Evolutionary conservation across 805 yeast species (phyloP).

Genomic region (Metschnikowia koreensis): DNA sequence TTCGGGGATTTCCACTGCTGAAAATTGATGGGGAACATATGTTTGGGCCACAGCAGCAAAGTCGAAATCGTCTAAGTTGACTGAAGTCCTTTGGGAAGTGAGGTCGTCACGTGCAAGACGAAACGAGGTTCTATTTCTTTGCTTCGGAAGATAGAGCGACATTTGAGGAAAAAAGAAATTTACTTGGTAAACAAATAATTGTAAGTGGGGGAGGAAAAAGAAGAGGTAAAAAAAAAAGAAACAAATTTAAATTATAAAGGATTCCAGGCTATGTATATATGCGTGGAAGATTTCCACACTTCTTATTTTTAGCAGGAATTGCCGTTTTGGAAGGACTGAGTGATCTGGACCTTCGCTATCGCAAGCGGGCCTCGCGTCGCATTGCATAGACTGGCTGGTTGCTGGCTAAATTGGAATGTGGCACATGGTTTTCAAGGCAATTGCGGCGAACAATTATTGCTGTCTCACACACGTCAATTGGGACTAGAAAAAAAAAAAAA

Average conservation of each 20-base stretch:
- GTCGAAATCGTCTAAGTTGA: constrained; percentile 20
- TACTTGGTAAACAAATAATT: not conserved
- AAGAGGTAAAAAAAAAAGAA: not conserved
- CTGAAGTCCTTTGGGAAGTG: not conserved
- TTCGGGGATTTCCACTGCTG: constrained; percentile 29
- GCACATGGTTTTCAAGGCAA: not conserved
- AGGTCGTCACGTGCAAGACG: not conserved
- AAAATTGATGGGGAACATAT: constrained; percentile 26
- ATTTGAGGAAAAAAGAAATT: not conserved
- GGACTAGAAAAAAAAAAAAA: not conserved
- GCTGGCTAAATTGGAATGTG: not conserved
- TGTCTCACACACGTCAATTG: not conserved
- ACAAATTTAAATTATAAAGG: not conserved
- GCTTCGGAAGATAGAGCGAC: constrained; percentile 8
- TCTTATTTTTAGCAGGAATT: not conserved
- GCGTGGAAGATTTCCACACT: not conserved
- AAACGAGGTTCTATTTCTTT: constrained; percentile 8
- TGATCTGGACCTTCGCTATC: not conserved
- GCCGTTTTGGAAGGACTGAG: not conserved
- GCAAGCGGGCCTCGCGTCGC: not conserved
- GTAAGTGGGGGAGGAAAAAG: not conserved
- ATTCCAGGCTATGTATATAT: not conserved
- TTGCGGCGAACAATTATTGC: not conserved
- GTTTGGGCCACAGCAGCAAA: constrained; percentile 27
- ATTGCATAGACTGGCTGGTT: not conserved